Evolutionary conservation across 306 rosid genomes (phyloP).

Genomic region (Quercus variabilis): DNA sequence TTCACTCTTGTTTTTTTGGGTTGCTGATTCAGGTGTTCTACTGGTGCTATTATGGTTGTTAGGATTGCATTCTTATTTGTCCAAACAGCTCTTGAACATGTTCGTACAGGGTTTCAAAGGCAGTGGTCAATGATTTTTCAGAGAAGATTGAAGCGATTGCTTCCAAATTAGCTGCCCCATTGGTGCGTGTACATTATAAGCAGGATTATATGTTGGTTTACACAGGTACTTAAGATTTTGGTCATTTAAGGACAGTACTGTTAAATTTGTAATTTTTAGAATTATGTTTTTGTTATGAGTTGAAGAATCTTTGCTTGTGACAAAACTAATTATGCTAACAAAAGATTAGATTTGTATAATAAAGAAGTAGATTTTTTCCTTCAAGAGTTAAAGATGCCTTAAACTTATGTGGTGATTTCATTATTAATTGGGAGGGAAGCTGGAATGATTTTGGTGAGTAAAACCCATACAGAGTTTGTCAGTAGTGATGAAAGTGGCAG

Average conservation of each 20-base stretch:
- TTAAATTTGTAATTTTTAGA: neutral
- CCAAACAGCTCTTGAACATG: conserved; percentile 5
- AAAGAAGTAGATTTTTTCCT: conserved; percentile 1
- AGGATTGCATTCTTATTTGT: conserved; percentile 12
- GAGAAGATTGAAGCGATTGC: conserved; percentile 86
- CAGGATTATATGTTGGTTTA: neutral
- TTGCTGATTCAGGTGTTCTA: neutral
- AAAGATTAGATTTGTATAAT: neutral
- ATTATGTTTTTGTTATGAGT: neutral
- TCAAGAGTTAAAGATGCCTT: neutral
- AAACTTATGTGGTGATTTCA: neutral
- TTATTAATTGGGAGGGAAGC: neutral
- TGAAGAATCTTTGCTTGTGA: neutral
- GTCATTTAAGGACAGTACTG: neutral
- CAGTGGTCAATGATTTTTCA: conserved; percentile 63
- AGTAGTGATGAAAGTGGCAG: neutral
- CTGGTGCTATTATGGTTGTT: conserved; percentile 2
- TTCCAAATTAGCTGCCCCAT: conserved; percentile 44
- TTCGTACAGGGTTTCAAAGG: conserved; percentile 72
- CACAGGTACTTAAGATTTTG: conserved; percentile 10
- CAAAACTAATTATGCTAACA: neutral
- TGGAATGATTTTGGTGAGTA: neutral
- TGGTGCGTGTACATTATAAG: conserved; percentile 37
- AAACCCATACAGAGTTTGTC: neutral
- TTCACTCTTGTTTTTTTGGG: neutral